Evolutionary conservation across 441 rosid genomes (phyloP).

Genomic region (Erysimum cheiri): DNA sequence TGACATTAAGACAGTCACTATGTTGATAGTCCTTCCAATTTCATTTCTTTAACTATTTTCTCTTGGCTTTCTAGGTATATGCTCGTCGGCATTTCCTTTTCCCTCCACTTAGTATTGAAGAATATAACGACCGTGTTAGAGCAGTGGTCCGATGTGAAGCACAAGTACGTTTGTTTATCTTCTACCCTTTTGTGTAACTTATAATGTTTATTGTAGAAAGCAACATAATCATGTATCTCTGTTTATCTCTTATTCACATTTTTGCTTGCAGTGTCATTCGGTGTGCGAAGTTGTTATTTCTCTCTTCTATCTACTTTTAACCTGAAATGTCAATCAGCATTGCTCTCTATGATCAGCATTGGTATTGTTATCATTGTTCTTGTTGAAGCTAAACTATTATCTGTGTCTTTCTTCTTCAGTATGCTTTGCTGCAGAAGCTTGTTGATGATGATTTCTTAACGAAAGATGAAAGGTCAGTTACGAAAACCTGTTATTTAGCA

Average conservation of each 20-base stretch:
- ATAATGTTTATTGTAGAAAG: neutral
- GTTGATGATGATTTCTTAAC: conserved; percentile 63
- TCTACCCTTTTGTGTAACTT: neutral
- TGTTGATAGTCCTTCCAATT: neutral
- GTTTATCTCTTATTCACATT: conserved; percentile 2
- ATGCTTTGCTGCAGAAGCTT: conserved; percentile 86
- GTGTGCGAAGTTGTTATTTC: neutral
- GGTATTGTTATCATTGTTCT: conserved; percentile 24
- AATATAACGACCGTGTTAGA: conserved; percentile 75
- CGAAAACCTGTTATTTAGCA: neutral
- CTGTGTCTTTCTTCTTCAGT: conserved; percentile 52
- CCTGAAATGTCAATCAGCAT: conserved; percentile 3
- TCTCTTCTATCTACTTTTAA: neutral
- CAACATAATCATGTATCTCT: neutral
- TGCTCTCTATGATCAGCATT: conserved; percentile 6
- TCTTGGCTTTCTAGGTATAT: conserved; percentile 61
- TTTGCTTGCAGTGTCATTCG: conserved; percentile 6
- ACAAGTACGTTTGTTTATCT: conserved; percentile 56
- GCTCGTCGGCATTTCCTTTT: conserved; percentile 87
- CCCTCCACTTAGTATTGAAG: conserved; percentile 83
- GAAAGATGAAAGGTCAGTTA: conserved; percentile 72
- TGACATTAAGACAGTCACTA: neutral
- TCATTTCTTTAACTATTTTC: conserved; percentile 21
- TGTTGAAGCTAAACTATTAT: conserved; percentile 20
- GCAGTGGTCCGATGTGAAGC: conserved; percentile 93